Percentiles rank a stretch among this genome's conserved stretches.
phyloP scores from a whole-genome alignment of 164 flowering plant genomes.

The Stephania yunnanensis region DNA sequence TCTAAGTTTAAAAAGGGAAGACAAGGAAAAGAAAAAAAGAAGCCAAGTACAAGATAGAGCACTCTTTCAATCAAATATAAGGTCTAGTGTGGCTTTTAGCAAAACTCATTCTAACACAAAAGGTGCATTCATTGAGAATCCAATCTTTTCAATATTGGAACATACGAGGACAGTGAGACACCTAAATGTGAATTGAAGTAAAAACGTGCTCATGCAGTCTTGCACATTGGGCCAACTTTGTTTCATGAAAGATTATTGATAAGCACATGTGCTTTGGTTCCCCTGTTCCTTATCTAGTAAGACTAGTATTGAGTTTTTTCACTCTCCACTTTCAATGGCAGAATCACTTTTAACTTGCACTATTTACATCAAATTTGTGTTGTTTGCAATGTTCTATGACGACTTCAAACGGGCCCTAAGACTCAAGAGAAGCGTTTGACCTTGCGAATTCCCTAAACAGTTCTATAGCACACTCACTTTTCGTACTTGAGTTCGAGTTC shows the following conservation, averaged over 20 bases:
- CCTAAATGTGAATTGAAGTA: background rate
- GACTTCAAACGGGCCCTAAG: background rate
- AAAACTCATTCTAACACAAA: background rate
- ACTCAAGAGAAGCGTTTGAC: background rate
- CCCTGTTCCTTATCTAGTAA: background rate
- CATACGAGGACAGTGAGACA: slow-evolving; percentile 1
- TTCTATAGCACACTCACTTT: background rate
- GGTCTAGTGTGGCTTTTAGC: background rate
- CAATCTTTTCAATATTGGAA: background rate
- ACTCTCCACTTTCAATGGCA: too few relatives aligned
- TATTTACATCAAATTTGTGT: background rate
- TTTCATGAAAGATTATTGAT: background rate
- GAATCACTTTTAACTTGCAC: too few relatives aligned
- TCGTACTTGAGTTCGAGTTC: background rate
- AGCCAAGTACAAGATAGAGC: background rate
- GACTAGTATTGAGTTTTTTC: too few relatives aligned
- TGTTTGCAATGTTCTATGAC: background rate
- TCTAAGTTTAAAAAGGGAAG: background rate
- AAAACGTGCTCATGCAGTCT: background rate
- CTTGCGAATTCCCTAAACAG: background rate
- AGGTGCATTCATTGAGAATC: background rate
- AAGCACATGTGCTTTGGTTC: background rate
- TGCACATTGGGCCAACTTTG: background rate
- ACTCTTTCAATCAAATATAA: background rate
- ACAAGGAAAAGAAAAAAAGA: background rate